These are phyloP conservation scores for Macadamia integrifolia DNA, from an alignment of 164 flowering plant genomes.

Conservation along the genomic window DNA sequence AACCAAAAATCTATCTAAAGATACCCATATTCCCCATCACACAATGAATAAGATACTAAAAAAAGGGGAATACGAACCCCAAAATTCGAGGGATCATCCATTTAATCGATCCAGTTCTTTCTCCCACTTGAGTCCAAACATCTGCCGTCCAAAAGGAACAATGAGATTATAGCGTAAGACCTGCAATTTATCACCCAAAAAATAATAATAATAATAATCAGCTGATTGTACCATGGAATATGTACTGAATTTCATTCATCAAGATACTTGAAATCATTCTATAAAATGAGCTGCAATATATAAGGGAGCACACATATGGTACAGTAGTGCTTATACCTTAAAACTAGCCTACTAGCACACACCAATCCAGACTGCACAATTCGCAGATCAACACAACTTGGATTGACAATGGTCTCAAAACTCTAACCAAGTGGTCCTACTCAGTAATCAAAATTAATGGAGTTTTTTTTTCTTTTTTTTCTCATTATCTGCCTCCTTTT, in stretches of 20 bases:
- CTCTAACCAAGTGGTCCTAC: background rate
- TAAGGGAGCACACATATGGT: background rate
- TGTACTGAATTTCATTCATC: background rate
- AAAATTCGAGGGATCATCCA: background rate
- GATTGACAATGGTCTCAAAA: background rate
- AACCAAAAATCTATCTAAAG: background rate
- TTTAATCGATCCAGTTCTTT: conserved; percentile 61
- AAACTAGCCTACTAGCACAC: background rate
- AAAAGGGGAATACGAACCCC: background rate
- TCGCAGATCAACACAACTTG: background rate
- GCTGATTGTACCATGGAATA: background rate
- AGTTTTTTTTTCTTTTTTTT: background rate
- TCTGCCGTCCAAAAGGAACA: conserved; percentile 90
- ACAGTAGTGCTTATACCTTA: background rate
- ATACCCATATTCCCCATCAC: background rate
- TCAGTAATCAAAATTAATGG: background rate
- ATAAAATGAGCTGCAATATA: too few species aligned
- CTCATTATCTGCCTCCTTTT: too few species aligned
- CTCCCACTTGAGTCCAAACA: conserved; percentile 90
- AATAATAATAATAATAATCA: background rate
- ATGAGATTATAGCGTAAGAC: conserved; percentile 85
- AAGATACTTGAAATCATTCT: background rate
- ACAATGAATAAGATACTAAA: background rate
- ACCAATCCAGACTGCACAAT: background rate
- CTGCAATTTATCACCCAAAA: conserved; percentile 33